Base-by-base conservation (phyloP, 352 stramenopile genomes). In the Phytopythium delawarense region DNA sequence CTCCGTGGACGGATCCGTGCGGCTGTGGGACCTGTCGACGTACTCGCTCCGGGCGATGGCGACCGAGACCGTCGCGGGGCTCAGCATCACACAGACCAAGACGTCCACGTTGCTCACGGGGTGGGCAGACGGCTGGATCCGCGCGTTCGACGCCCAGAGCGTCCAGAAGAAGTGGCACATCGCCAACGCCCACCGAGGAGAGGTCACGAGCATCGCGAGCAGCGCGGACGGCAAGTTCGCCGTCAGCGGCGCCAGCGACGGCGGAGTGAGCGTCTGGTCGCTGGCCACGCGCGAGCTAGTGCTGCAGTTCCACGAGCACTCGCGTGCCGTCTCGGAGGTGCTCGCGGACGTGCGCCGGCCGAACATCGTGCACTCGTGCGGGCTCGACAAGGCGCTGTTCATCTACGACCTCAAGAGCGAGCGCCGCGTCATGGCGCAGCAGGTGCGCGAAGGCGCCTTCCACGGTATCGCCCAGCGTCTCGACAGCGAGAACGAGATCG, bases 331-430 rank as follows among this genome's bases (percentile, higher is more conserved):
- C 25, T 79, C 78, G 7, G 74, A 87, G 25, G 80, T 97, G 37
- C 67, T 94, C 0, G 73, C 97, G 6, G 91, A 98, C 59, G 55
- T 92, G 15, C 65, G 71, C 32, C 76, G 84, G 44, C 86, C 87
- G 2, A 83, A 96, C 68, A 78, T 90, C 54, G 70, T 98, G 42
- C 90, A 98, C 66, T 96, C 84, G 54, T 92, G 82, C 37, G 87
- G 87, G 0, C 67, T 81, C 1, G 92, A 98, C 70, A 87, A 90
- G 46, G 78, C 87, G 23, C 74, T 97, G 12, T 93, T 98, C 71
- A 96, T 94, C 39, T 97, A 96, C 75, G 91, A 98, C 61, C 76
- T 98, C 52, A 89, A 91, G 54, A 91, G 67, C 61, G 84, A 96
- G 70, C 77, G 84, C 32, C 76, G 90, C 23, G 76, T 96, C 59